Percentiles rank a stretch among this genome's conserved stretches.
Evolutionary conservation across 495 filamentous ascomycete genomes (phyloP).

Genomic region (Penicillium waksmanii): DNA sequence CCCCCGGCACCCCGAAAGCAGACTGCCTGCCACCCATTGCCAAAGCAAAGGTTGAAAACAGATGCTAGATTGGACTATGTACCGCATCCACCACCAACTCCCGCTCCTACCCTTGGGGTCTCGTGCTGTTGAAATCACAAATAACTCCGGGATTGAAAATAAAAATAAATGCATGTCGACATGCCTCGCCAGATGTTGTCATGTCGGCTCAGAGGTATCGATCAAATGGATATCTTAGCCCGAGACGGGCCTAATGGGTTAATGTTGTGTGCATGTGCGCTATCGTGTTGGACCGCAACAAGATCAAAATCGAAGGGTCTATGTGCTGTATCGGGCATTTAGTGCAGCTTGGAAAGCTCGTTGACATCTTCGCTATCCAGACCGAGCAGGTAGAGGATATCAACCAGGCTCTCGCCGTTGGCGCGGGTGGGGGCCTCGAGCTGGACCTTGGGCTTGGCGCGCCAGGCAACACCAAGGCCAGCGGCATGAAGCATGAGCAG

Average conservation of each 20-base stretch:
- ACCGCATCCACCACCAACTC: constrained; percentile 9
- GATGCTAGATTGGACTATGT: constrained; percentile 1
- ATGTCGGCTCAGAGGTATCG: background rate
- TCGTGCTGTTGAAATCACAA: constrained; percentile 4
- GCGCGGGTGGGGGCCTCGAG: constrained; percentile 78
- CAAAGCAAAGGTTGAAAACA: constrained; percentile 1
- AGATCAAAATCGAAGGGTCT: background rate
- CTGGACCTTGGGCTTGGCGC: constrained; percentile 92
- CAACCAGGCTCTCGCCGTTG: constrained; percentile 76
- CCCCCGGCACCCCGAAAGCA: background rate
- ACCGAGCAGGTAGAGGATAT: constrained; percentile 85
- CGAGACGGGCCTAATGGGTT: constrained; percentile 14
- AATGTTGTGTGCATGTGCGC: constrained; percentile 4
- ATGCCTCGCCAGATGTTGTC: background rate
- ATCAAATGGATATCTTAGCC: constrained; percentile 14
- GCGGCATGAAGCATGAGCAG: constrained; percentile 88
- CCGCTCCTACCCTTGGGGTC: background rate
- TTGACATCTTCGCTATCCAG: constrained; percentile 67
- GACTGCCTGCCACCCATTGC: background rate
- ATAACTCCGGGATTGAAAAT: constrained; percentile 7
- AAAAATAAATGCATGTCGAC: constrained; percentile 11
- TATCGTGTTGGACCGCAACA: constrained; percentile 6
- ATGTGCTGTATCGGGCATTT: constrained; percentile 7
- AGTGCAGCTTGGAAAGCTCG: constrained; percentile 43
- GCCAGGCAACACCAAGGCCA: constrained; percentile 89